A percentile compares a stretch with the other conserved stretches of the same genome.
These are phyloP conservation scores for Xylaria acuta DNA, from an alignment of 495 filamentous ascomycete genomes.

Conservation along the genomic window DNA sequence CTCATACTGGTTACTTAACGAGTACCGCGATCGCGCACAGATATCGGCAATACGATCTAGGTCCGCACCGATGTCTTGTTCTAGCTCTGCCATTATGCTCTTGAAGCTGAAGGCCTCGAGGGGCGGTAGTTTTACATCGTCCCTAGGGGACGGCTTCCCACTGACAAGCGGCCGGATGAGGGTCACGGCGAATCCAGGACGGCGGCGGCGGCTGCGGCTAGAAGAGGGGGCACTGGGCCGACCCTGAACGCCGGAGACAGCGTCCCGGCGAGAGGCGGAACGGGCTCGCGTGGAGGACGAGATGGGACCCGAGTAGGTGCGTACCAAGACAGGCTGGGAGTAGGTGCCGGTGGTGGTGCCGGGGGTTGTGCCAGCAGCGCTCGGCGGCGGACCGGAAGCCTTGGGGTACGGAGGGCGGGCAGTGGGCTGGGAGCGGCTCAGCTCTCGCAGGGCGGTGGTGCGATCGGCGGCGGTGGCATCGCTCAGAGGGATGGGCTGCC, in stretches of 20 bases:
- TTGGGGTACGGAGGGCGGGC: slow-evolving; percentile 51
- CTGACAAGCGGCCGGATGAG: slow-evolving; percentile 42
- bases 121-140: slow-evolving; percentile 51
- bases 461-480: slow-evolving; percentile 47
- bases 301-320: slow-evolving; percentile 56
- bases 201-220: slow-evolving; percentile 17
- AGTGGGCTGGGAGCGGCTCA: slow-evolving; percentile 53
- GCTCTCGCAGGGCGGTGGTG: slow-evolving; percentile 51
- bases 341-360: slow-evolving; percentile 54
- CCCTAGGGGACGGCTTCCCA: slow-evolving; percentile 30
- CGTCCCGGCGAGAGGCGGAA: slow-evolving; percentile 18
- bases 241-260: slow-evolving; percentile 20
- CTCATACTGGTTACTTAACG: slow-evolving; percentile 64
- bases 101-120: slow-evolving; percentile 66
- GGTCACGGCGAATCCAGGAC: slow-evolving; percentile 28
- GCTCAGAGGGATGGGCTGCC: slow-evolving; percentile 52
- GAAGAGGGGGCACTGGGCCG: slow-evolving; percentile 22
- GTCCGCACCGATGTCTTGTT: slow-evolving; percentile 52
- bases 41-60: slow-evolving; percentile 65
- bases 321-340: slow-evolving; percentile 62
- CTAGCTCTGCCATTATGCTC: slow-evolving; percentile 60
- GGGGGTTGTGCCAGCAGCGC: slow-evolving; percentile 46
- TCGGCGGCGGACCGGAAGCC: slow-evolving; percentile 33
- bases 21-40: slow-evolving; percentile 61
- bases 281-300: slow-evolving; percentile 30